Evolutionary conservation across 805 yeast species (phyloP), one percentile per base, ranked within the genome.

Genomic region (Barnettozyma sucrosica): DNA sequence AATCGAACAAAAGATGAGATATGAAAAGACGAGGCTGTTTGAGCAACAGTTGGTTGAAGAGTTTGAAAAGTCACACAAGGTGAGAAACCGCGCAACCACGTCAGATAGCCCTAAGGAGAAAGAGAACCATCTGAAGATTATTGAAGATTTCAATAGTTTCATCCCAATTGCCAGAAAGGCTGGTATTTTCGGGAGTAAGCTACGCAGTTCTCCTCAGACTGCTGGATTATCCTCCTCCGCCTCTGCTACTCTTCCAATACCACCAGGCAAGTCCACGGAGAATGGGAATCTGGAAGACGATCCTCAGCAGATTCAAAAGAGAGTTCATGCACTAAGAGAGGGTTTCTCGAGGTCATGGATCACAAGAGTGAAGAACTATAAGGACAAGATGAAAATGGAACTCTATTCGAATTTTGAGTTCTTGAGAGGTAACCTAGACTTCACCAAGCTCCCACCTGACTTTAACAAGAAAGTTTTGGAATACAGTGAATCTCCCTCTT

Each of bases 291-390:
- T 38, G 5, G 23, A 33, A 18, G 43, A 38, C 21, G 13, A 28
- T 6, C 30, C 43, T 1, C 40, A 44, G 13, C 18, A 28, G 9
- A 43, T 50, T 26, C 32, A 49, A 19, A 21, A 47, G 25, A 50
- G 42, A 25, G 33, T 48, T 11, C 18, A 33, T 10, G 38, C 33
- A 9, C 63, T 85, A 20, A 63, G 73, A 36, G 69, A 72, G 46
- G 68, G 74, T 45, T 70, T 81, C 21, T 75, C 86, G 0, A 65
- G 66, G 18, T 79, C 87, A 0, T 90, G 98, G 98, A 75, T 87
- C 20, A 66, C 75, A 21, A 71, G 86, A 44, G 79, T 87, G 6
- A 70, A 71, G 30, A 71, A 74, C 40, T 75, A 72, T 64, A 71
- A 68, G 52, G 51, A 57, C 32, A 64, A 72, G 50, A 63, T 71